Evolutionary conservation across 2,329 filamentous ascomycete species (phyloP).

Genomic region (Arthrobotrys entomopaga): DNA sequence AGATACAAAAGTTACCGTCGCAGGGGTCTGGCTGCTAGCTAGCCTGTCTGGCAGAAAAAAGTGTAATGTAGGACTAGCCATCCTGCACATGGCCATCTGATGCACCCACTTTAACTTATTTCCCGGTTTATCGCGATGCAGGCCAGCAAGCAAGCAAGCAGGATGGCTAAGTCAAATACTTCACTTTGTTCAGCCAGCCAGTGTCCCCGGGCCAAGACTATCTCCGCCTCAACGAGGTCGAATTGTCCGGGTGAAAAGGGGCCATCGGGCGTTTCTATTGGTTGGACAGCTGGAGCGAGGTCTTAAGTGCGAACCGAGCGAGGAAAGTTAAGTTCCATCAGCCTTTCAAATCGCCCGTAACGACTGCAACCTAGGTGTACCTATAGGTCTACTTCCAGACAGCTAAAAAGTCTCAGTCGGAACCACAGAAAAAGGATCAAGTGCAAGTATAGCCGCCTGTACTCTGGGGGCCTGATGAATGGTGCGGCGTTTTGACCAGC

Average conservation of each 20-base stretch:
- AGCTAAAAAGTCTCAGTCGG: not conserved
- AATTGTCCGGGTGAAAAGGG: slow-evolving; percentile 14
- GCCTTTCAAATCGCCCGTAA: slow-evolving; percentile 9
- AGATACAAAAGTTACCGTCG: slow-evolving; percentile 48
- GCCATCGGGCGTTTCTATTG: slow-evolving; percentile 1
- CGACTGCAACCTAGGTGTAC: not conserved
- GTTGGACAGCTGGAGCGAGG: slow-evolving; percentile 4
- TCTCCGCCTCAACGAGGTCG: slow-evolving; percentile 32
- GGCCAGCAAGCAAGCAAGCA: not conserved
- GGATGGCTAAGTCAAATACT: not conserved
- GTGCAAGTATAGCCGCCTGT: slow-evolving; percentile 37
- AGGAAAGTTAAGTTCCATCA: slow-evolving; percentile 47
- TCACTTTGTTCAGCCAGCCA: not conserved
- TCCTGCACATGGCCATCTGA: slow-evolving; percentile 36
- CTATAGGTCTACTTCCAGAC: too few relatives aligned
- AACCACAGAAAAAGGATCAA: slow-evolving; percentile 3
- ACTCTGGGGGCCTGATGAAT: not conserved
- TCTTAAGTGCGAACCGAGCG: slow-evolving; percentile 31
- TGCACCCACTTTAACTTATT: slow-evolving; percentile 38
- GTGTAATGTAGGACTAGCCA: not conserved
- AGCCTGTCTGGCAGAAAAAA: not conserved
- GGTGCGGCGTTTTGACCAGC: not conserved
- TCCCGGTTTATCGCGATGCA: slow-evolving; percentile 34
- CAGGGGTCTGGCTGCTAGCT: not conserved
- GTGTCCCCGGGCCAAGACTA: not conserved